Evolutionary conservation across 2,329 filamentous ascomycete genomes (phyloP).

Genomic region (Cryphonectria radicalis): DNA sequence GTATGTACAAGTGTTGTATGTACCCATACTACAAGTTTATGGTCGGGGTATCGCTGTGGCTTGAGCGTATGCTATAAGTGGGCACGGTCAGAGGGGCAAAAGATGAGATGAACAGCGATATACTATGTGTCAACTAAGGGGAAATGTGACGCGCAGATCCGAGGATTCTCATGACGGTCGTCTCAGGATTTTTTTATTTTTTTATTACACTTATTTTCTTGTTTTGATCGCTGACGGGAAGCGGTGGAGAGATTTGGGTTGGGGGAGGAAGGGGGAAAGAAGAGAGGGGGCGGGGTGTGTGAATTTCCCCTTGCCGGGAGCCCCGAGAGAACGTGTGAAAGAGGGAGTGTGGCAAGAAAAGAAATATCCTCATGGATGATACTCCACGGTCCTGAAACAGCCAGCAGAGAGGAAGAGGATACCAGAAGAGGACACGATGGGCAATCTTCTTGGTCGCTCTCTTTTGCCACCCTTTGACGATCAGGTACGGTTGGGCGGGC

Average conservation of each 20-base stretch:
- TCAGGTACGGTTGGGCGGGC: neutral
- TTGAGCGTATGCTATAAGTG: neutral
- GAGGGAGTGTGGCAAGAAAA: constrained; percentile 14
- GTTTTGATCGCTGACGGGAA: neutral
- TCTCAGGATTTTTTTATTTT: neutral
- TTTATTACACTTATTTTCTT: neutral
- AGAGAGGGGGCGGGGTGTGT: neutral
- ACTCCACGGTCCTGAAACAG: constrained; percentile 27
- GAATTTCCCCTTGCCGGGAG: constrained; percentile 3
- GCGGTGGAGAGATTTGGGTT: neutral
- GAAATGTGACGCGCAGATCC: constrained; percentile 1
- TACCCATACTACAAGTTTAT: neutral
- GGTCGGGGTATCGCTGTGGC: neutral
- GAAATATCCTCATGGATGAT: constrained; percentile 9
- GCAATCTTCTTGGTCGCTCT: neutral
- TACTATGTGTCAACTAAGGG: neutral
- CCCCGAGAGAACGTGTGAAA: constrained; percentile 7
- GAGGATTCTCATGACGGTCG: neutral
- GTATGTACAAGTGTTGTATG: neutral
- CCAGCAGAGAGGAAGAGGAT: constrained; percentile 14
- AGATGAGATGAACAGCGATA: constrained; percentile 6
- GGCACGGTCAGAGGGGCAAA: neutral
- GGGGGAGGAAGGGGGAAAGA: neutral
- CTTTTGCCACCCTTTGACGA: neutral
- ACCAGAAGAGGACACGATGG: neutral